Percentiles rank a stretch among this genome's conserved stretches.
Conservation (phyloP, 169 alveolate genomes). For the Eimeria zaria region DNA sequence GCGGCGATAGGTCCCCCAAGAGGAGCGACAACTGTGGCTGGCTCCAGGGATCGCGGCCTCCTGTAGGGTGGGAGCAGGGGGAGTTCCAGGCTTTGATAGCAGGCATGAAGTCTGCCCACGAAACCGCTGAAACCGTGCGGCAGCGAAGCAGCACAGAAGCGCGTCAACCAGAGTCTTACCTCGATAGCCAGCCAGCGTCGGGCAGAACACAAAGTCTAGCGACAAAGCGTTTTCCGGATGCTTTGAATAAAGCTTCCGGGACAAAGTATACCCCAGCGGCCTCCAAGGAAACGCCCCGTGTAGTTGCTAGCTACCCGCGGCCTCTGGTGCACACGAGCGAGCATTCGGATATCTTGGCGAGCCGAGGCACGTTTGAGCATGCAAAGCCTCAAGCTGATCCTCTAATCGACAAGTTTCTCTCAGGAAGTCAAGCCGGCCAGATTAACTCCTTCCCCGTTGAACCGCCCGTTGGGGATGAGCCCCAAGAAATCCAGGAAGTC, state of each 20-base stretch:
- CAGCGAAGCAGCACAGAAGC: slow-evolving; percentile 7
- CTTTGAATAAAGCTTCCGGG: background rate
- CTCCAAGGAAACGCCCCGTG: slow-evolving; percentile 33
- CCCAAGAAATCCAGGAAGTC: slow-evolving; percentile 64
- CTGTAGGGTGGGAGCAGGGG: slow-evolving; percentile 11
- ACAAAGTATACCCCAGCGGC: background rate
- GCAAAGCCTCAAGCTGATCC: background rate
- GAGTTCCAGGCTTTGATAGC: background rate
- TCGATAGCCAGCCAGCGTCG: background rate
- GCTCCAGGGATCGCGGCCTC: slow-evolving; percentile 1
- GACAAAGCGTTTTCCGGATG: background rate
- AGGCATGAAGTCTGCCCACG: slow-evolving; percentile 26
- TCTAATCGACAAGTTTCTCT: background rate
- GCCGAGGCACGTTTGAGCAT: slow-evolving; percentile 46
- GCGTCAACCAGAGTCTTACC: background rate
- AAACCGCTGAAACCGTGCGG: background rate
- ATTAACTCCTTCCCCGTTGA: background rate
- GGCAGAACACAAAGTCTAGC: background rate
- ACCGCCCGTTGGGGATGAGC: slow-evolving; percentile 31
- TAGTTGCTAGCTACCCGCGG: slow-evolving; percentile 33
- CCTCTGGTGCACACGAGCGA: background rate
- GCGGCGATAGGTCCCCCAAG: slow-evolving; percentile 21
- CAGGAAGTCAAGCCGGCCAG: slow-evolving; percentile 2
- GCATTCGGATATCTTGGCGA: background rate
- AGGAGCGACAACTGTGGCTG: slow-evolving; percentile 47